phyloP scores from a whole-genome alignment of 768 basidiomycete species.

The Boletus edulis region DNA sequence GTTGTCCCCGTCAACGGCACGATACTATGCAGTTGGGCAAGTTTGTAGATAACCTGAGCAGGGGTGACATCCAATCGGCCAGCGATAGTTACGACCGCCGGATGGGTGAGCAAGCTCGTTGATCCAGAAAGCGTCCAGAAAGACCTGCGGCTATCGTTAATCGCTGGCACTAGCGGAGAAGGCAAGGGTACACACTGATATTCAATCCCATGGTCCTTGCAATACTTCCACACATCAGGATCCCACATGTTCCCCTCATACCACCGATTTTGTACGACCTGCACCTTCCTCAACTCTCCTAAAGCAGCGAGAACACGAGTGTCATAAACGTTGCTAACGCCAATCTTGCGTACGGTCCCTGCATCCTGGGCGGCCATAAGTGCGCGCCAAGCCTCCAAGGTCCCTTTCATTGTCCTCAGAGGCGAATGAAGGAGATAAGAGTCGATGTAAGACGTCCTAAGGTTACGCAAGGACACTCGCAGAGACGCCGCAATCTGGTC shows the following conservation, averaged over 20 bases:
- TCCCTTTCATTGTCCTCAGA: constrained; percentile 52
- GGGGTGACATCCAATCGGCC: constrained; percentile 49
- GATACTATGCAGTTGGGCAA: constrained; percentile 65
- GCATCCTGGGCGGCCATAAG: constrained; percentile 62
- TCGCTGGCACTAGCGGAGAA: not conserved
- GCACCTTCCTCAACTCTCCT: constrained; percentile 51
- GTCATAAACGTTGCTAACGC: constrained; percentile 79
- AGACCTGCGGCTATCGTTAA: constrained; percentile 44
- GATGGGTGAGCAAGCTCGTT: constrained; percentile 55
- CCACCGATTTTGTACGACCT: constrained; percentile 86
- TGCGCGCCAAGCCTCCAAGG: constrained; percentile 66
- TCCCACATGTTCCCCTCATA: constrained; percentile 81
- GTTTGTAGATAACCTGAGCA: constrained; percentile 64
- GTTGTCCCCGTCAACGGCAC: constrained; percentile 78
- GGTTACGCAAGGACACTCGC: constrained; percentile 59
- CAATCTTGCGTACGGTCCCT: constrained; percentile 62
- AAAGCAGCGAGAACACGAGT: constrained; percentile 51
- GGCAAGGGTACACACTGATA: constrained; percentile 56
- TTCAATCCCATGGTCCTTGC: constrained; percentile 57
- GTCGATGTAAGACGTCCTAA: constrained; percentile 73
- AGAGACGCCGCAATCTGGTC: constrained; percentile 66
- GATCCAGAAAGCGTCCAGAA: constrained; percentile 90
- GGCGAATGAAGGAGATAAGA: constrained; percentile 81
- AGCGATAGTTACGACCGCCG: constrained; percentile 44
- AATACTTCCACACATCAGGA: constrained; percentile 59